Percentiles rank a stretch among this genome's conserved stretches.
Conservation (phyloP, 352 stramenopile genomes). For the Phytophthora agathidicida region DNA sequence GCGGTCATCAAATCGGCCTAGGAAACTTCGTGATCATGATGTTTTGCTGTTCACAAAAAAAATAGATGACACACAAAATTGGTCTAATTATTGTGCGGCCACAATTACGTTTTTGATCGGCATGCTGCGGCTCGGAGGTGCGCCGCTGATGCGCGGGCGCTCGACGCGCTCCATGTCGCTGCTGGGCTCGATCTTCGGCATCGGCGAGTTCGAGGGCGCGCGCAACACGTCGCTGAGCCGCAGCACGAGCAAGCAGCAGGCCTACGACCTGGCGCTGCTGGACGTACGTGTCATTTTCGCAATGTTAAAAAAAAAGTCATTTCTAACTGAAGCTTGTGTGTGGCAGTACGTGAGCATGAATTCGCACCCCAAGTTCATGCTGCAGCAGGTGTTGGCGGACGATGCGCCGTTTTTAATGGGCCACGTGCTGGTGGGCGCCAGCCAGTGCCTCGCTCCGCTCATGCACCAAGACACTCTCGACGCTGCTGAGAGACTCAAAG, state of each 20-base stretch:
- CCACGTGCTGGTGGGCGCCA: constrained; percentile 81
- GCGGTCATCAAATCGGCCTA: no score
- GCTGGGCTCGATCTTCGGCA: constrained; percentile 78
- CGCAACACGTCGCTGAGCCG: constrained; percentile 62
- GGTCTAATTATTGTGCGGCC: no score
- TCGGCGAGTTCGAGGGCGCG: constrained; percentile 79
- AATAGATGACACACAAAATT: no score
- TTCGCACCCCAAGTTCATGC: constrained; percentile 72
- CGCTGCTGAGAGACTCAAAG: constrained; percentile 37
- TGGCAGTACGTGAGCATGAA: constrained; percentile 83
- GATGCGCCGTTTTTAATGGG: constrained; percentile 82
- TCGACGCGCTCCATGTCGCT: constrained; percentile 62
- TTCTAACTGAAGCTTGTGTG: constrained; percentile 19
- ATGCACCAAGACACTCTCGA: constrained; percentile 74
- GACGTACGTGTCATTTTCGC: constrained; percentile 37
- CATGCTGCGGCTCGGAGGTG: constrained; percentile 17
- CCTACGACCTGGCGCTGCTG: constrained; percentile 72
- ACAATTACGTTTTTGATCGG: no score
- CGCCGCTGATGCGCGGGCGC: constrained; percentile 6
- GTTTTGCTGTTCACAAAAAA: no score
- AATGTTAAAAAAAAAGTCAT: constrained; percentile 4
- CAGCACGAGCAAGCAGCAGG: constrained; percentile 70
- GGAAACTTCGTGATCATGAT: no score
- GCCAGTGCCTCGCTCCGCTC: constrained; percentile 68
- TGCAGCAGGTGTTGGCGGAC: constrained; percentile 69